Percentiles rank a stretch among this genome's conserved stretches.
These are phyloP conservation scores for Colletotrichum navitas DNA, from an alignment of 2,329 filamentous ascomycete genomes.

Conservation along the genomic window DNA sequence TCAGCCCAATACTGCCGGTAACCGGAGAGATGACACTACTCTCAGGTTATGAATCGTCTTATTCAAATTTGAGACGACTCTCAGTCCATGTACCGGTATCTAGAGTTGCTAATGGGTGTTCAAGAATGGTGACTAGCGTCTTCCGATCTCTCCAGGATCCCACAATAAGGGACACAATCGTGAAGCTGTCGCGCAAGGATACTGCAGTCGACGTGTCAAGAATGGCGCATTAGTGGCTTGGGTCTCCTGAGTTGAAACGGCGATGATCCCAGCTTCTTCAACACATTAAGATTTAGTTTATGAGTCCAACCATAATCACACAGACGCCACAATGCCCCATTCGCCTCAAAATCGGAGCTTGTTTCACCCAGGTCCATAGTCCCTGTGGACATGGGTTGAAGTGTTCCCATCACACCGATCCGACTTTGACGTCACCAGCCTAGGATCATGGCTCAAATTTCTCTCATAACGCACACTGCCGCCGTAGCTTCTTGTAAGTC, in stretches of 20 bases:
- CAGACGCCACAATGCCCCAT: conserved; percentile 40
- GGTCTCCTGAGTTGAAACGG: conserved; percentile 25
- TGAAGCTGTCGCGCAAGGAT: conserved; percentile 38
- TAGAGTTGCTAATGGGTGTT: conserved; percentile 17
- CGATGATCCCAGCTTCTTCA: conserved; percentile 27
- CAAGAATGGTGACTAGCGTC: neutral
- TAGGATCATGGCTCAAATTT: conserved; percentile 31
- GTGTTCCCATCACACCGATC: conserved; percentile 22
- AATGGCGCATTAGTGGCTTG: conserved; percentile 27
- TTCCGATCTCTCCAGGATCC: conserved; percentile 34
- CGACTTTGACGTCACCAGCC: conserved; percentile 37
- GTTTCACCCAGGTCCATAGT: conserved; percentile 31
- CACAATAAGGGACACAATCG: conserved; percentile 12
- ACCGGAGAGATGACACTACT: neutral
- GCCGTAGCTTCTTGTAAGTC: conserved; percentile 11
- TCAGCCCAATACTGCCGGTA: neutral
- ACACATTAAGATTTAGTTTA: conserved; percentile 29
- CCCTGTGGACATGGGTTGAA: conserved; percentile 21
- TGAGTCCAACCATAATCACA: conserved; percentile 35
- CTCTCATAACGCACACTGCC: neutral
- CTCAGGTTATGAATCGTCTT: conserved; percentile 11
- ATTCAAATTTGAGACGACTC: conserved; percentile 3
- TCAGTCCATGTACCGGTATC: conserved; percentile 24
- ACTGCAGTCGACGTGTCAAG: conserved; percentile 39
- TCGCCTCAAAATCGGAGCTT: conserved; percentile 36